Evolutionary conservation across 2,329 filamentous ascomycete species (phyloP), one percentile per base, ranked within the genome.

Genomic region (Lachnellula cervina): DNA sequence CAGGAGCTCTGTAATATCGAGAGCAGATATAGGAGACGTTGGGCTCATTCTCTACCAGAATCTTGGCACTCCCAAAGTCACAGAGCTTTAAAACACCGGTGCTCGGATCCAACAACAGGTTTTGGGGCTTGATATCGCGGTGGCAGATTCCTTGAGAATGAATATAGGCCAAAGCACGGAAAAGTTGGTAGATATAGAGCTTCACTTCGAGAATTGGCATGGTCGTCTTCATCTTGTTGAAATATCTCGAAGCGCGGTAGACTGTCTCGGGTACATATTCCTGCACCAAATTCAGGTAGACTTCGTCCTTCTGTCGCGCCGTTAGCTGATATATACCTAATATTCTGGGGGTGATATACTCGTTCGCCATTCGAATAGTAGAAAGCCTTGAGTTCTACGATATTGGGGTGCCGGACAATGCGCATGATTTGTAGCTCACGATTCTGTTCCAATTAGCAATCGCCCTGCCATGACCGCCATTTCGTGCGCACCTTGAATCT

Each of bases 21-120:
- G 94, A 99, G 80, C 94, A 99, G 70, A 99, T 99, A 81, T 99
- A 99, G 51, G 94, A 99, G 52, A 99, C 94, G 67, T 99, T 99
- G 53, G 94, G 94, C 79, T 99, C 94, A 69, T 97, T 97, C 76
- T 97, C 93, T 52, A 99, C 90, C 64, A 99, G 77, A 63, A 99
- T 99, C 80, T 99, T 99, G 62, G 94, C 94, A 72, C 93, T 97
- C 65, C 94, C 94, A 72, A 99, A 99, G 78, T 99, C 94, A 76
- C 94, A 99, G 57, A 99, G 84, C 79, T 99, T 99, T 68, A 99
- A 80, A 54, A 99, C 84, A 57, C 94, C 94, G 37, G 88, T 94
- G 69, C 83, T 84, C 13, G 93, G 94, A 71, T 99, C 94, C 60
- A 99, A 82, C 48, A 99, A 81, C 23, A 99, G 83, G 71, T 99